Percentiles rank a stretch among this genome's conserved stretches.
Conservation (phyloP, 164 flowering plant genomes). For the Macadamia tetraphylla region DNA sequence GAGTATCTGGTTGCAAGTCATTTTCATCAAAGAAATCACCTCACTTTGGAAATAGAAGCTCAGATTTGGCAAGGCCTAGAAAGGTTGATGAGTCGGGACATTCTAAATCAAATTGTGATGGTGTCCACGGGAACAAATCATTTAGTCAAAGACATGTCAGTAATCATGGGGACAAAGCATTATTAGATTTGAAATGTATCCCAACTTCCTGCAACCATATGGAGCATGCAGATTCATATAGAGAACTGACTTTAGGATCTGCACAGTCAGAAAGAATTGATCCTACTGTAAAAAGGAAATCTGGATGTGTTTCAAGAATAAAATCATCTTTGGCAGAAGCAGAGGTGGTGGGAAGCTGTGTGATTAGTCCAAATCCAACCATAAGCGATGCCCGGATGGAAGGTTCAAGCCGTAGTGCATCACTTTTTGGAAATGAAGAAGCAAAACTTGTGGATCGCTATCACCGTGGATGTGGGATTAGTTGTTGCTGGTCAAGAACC, state of each 20-base stretch:
- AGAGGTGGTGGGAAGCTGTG: conserved; percentile 40
- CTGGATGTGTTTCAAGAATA: conserved; percentile 18
- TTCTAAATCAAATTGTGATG: conserved; percentile 16
- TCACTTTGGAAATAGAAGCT: conserved; percentile 12
- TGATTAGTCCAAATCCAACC: conserved; percentile 47
- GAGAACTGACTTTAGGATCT: conserved; percentile 30
- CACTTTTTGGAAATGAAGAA: conserved; percentile 38
- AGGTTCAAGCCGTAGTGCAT: conserved; percentile 34
- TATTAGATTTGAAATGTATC: conserved; percentile 26
- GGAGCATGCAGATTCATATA: conserved; percentile 39
- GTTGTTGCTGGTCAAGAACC: conserved; percentile 79
- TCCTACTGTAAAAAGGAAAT: conserved; percentile 18
- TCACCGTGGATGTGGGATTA: conserved; percentile 55
- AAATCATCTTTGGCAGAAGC: conserved; percentile 22
- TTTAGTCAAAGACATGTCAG: conserved; percentile 20
- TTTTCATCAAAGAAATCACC: conserved; percentile 13
- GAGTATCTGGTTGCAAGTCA: conserved; percentile 18
- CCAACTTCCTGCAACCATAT: conserved; percentile 22
- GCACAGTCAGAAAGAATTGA: conserved; percentile 16
- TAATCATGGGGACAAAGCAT: conserved; percentile 20
- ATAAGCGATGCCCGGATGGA: conserved; percentile 31
- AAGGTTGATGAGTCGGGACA: conserved; percentile 18
- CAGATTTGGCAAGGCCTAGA: conserved; percentile 10
- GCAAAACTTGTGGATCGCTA: conserved; percentile 26
- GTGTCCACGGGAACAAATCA: conserved; percentile 16